Percentiles rank a stretch among this genome's conserved stretches.
Conservation (phyloP, 176 grass and related monocot species). For the Otatea glauca region DNA sequence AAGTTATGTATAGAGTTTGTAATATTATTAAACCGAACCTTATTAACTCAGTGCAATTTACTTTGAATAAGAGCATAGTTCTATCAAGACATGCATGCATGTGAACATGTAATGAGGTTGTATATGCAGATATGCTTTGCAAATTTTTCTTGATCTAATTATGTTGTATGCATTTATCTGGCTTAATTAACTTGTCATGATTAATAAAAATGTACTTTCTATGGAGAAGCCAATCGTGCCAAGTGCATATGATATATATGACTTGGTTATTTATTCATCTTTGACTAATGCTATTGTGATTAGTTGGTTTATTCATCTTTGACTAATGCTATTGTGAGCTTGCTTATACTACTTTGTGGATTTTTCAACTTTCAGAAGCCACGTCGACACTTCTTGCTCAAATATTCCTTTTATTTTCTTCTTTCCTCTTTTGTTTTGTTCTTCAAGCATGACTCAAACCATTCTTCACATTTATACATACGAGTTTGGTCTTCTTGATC, state of each 20-base stretch:
- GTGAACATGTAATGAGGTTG: neutral
- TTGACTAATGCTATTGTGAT: too few species aligned
- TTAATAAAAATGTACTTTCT: neutral
- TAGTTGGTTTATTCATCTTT: slow-evolving; percentile 1
- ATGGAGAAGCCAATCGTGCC: neutral
- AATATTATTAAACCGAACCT: neutral
- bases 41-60: neutral
- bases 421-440: neutral
- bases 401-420: neutral
- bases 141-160: neutral
- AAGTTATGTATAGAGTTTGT: neutral
- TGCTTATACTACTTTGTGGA: neutral
- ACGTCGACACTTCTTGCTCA: neutral
- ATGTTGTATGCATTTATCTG: neutral
- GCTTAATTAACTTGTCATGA: neutral
- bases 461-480: neutral
- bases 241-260: neutral
- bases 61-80: neutral
- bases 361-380: neutral
- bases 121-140: neutral
- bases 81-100: neutral
- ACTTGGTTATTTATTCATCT: too few species aligned
- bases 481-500: neutral
- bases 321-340: neutral
- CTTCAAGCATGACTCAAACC: neutral